A percentile compares a stretch with the other conserved stretches of the same genome.
phyloP scores from a whole-genome alignment of 2,329 filamentous ascomycete genomes.

The Phoma herbarum region DNA sequence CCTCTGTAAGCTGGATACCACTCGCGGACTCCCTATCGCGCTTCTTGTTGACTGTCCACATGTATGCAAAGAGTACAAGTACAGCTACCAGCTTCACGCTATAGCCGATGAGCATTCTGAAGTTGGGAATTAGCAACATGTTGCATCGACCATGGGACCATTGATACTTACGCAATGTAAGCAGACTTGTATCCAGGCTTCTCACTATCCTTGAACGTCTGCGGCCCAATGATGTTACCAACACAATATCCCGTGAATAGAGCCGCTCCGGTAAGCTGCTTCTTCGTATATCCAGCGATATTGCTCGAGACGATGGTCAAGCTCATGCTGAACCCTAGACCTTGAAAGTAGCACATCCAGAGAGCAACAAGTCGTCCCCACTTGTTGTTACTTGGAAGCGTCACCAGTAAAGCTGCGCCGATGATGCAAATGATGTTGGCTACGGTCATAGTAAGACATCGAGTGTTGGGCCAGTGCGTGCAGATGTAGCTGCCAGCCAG shows the following conservation, averaged over 20 bases:
- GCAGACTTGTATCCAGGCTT: conserved; percentile 46
- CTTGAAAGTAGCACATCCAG: conserved; percentile 57
- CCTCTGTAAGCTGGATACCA: conserved; percentile 35
- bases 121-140: not conserved
- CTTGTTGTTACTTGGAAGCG: conserved; percentile 29
- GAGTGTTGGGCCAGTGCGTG: conserved; percentile 25
- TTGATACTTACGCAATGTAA: conserved; percentile 21
- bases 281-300: conserved; percentile 47
- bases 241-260: conserved; percentile 55
- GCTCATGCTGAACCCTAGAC: conserved; percentile 44
- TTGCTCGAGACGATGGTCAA: conserved; percentile 56
- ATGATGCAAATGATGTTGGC: conserved; percentile 45
- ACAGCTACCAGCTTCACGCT: conserved; percentile 52
- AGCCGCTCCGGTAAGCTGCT: conserved; percentile 65
- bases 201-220: conserved; percentile 53
- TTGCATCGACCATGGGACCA: not conserved
- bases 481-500: conserved; percentile 43
- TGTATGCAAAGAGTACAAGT: conserved; percentile 46
- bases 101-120: conserved; percentile 51
- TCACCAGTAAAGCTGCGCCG: conserved; percentile 30
- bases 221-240: conserved; percentile 54
- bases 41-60: conserved; percentile 48
- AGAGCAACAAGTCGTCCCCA: conserved; percentile 43
- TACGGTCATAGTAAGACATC: conserved; percentile 43
- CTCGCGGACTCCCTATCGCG: conserved; percentile 42